These are phyloP conservation scores for Lasiosphaeriaceae sp. DNA, from an alignment of 495 filamentous ascomycete species.

Conservation along the genomic window DNA sequence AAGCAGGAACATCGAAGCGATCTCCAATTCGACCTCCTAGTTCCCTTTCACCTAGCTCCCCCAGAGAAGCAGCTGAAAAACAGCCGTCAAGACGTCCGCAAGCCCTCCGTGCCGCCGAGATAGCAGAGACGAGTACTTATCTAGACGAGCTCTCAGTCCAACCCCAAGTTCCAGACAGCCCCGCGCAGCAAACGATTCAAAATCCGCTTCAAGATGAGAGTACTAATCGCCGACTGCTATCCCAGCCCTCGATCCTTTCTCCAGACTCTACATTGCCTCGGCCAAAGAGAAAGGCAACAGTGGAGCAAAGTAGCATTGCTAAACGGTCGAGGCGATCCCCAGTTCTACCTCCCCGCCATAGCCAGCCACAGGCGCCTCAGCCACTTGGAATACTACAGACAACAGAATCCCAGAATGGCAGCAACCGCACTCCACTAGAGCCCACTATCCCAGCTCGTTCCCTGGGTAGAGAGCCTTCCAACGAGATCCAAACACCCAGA, in stretches of 20 bases:
- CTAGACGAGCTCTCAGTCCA: not conserved
- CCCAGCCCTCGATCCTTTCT: constrained; percentile 1
- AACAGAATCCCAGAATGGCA: constrained; percentile 2
- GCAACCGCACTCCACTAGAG: constrained; percentile 2
- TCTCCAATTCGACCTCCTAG: constrained; percentile 1
- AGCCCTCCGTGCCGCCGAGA: too few species aligned
- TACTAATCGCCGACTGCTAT: constrained; percentile 1
- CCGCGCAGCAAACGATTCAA: not conserved
- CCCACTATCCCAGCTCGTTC: constrained; percentile 1
- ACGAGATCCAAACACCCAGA: not conserved
- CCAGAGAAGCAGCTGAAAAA: not conserved
- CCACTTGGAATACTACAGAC: not conserved
- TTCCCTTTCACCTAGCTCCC: not conserved
- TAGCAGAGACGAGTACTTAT: too few species aligned
- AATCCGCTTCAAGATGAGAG: constrained; percentile 1
- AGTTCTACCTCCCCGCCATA: not conserved
- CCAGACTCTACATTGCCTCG: constrained; percentile 2
- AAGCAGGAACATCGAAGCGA: constrained; percentile 1
- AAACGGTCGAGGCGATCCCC: constrained; percentile 1
- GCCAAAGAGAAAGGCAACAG: constrained; percentile 1
- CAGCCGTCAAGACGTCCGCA: not conserved
- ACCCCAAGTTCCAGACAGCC: constrained; percentile 1
- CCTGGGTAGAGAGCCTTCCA: constrained; percentile 2
- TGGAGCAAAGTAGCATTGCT: constrained; percentile 1
- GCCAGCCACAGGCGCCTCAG: not conserved